Conservation (phyloP, 371 early-diverging fungal genomes). For the Dinochytrium kinnereticum region DNA sequence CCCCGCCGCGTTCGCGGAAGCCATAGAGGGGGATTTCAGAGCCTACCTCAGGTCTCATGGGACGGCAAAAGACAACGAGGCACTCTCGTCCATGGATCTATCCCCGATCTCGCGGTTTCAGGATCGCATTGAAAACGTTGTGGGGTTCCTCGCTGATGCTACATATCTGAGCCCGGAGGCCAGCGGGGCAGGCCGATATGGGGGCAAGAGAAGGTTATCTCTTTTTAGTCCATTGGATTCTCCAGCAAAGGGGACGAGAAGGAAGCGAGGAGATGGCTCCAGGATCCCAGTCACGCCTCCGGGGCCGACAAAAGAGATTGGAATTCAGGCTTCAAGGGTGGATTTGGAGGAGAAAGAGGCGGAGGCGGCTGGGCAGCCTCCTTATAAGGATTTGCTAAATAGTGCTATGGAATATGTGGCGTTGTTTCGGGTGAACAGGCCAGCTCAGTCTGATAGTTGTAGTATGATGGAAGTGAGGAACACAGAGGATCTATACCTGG, state of each 20-base stretch:
- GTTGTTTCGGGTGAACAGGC: conserved; percentile 35
- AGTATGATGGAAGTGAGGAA: conserved; percentile 20
- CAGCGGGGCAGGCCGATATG: neutral
- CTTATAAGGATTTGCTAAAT: conserved; percentile 12
- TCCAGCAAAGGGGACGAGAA: neutral
- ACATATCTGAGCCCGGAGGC: neutral
- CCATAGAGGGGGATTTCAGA: conserved; percentile 2
- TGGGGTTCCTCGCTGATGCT: neutral
- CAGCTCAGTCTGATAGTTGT: conserved; percentile 25
- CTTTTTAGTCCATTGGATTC: neutral
- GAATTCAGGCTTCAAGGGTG: neutral
- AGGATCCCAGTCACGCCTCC: neutral
- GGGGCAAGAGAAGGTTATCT: neutral
- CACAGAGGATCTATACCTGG: conserved; percentile 24
- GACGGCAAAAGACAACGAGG: neutral
- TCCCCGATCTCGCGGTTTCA: neutral
- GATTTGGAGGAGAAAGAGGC: neutral
- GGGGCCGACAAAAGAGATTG: neutral
- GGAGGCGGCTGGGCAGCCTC: neutral
- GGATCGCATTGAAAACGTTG: conserved; percentile 1
- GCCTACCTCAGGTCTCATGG: neutral
- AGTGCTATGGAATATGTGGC: conserved; percentile 37
- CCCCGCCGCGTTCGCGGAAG: neutral
- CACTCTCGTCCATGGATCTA: conserved; percentile 4
- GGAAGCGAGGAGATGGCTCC: neutral